Conservation (phyloP, 345 rosid genomes). For the Leavenworthia alabamica region DNA sequence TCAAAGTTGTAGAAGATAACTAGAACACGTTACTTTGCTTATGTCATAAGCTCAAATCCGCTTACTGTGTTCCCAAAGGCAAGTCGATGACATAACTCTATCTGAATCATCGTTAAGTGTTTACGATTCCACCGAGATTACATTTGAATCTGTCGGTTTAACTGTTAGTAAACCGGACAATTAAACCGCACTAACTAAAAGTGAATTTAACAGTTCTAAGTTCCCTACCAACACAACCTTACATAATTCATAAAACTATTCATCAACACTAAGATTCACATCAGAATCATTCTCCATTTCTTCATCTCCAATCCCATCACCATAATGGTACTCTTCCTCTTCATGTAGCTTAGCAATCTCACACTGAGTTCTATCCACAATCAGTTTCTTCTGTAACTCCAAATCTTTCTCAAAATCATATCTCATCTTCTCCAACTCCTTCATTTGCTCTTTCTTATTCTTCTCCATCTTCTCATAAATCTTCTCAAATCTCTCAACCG, state of each 20-base stretch:
- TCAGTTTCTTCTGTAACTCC: conserved; percentile 84
- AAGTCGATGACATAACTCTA: neutral
- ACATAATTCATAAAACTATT: conserved; percentile 12
- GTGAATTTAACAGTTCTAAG: neutral
- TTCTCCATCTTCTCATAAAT: conserved; percentile 90
- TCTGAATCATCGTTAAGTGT: neutral
- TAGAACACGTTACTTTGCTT: conserved; percentile 61
- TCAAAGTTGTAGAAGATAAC: conserved; percentile 43
- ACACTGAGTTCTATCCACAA: conserved; percentile 68
- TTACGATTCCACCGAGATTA: neutral
- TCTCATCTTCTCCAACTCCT: conserved; percentile 90
- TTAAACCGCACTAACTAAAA: neutral
- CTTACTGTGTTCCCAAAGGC: conserved; percentile 2
- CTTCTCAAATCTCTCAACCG: conserved; percentile 70
- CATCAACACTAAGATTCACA: conserved; percentile 57
- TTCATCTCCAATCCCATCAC: conserved; percentile 18
- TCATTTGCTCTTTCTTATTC: conserved; percentile 74
- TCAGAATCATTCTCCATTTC: conserved; percentile 44
- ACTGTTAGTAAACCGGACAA: too few relatives aligned
- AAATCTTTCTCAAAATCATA: conserved; percentile 82
- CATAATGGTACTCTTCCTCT: conserved; percentile 38
- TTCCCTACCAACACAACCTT: neutral
- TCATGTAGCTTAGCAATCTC: conserved; percentile 68
- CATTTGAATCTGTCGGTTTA: too few relatives aligned
- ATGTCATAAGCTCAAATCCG: conserved; percentile 67